Base-by-base conservation (phyloP, 345 rosid species). In the Theobroma cacao region DNA sequence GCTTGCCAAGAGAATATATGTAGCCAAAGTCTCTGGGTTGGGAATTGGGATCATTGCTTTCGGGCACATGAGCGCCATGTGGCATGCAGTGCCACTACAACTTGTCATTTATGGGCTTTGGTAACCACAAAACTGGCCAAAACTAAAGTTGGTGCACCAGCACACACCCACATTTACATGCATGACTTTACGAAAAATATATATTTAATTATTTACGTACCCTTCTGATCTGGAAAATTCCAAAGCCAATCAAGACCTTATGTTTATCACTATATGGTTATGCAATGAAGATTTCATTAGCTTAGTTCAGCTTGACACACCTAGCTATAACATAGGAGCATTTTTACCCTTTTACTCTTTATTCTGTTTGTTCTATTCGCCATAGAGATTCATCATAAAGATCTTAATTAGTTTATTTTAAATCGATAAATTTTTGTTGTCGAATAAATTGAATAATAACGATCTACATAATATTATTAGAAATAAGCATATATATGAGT, bases 41-140 rank as follows among this genome's bases (percentile, higher is more conserved):
- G 45, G 72, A 67, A 9, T 20, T 12, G 13, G 26, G 48, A 36
- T 58, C 69, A 59, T 26, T 78, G 38, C 38, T 63, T 67, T 77
- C 71, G 60, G 76, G 77, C 67, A 81, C 79, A 58, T 81, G 85
- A 70, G 2, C 63, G 84, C 77, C 81, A 71, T 41, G 81, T 64
- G 75, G 70, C 43, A 31, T 45, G 24, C 55, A 38, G 33, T 50
- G 24, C 18, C 15, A 31, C 48, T n/a, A 55, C 72, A 31, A 67
- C 81, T 79, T 38, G 43, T 45, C 31, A 22, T 45, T 75, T 50
- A n/a, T 31, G 30, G 73, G 64, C 41, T 75, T 69, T 45, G 72
- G 28, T 24, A 31, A 31, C 41, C 74, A 72, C 77, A 64, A 55
- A 64, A 47, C 11, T 20, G 20, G n/a, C 63, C 70, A 73, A 47